Conservation (phyloP, 2,329 filamentous ascomycete genomes). For the Chaetomium sp. region DNA sequence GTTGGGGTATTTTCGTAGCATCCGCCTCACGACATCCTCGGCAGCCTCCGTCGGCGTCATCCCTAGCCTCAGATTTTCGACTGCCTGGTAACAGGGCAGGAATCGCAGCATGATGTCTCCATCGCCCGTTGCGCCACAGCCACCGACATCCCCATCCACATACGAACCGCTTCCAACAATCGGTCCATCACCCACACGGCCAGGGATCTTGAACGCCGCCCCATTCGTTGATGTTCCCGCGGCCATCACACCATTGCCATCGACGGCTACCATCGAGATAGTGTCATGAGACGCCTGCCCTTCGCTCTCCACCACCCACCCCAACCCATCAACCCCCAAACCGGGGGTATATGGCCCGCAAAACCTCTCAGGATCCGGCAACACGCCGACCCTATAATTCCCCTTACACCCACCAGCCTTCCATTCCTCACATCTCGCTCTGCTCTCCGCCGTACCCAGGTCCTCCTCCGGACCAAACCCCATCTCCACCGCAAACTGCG, state of each 20-base stretch:
- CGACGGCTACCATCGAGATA: slow-evolving; percentile 46
- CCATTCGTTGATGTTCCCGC: slow-evolving; percentile 52
- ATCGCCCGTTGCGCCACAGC: slow-evolving; percentile 51
- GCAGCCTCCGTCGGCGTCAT: slow-evolving; percentile 44
- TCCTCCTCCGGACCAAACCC: slow-evolving; percentile 40
- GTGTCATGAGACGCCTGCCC: slow-evolving; percentile 42
- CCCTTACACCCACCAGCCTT: slow-evolving; percentile 38
- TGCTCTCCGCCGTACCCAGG: slow-evolving; percentile 37
- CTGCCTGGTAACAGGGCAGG: slow-evolving; percentile 51
- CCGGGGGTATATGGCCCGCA: slow-evolving; percentile 44
- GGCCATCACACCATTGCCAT: slow-evolving; percentile 40
- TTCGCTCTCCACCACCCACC: not conserved
- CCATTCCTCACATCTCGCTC: slow-evolving; percentile 38
- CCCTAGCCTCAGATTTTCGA: slow-evolving; percentile 45
- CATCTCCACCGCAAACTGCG: slow-evolving; percentile 45
- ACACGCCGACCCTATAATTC: slow-evolving; percentile 44
- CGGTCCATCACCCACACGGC: slow-evolving; percentile 49
- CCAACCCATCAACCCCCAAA: slow-evolving; percentile 15
- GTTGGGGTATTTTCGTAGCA: slow-evolving; percentile 41
- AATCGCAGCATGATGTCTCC: slow-evolving; percentile 54
- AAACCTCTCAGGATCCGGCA: slow-evolving; percentile 34
- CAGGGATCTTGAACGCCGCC: slow-evolving; percentile 47
- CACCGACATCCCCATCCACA: slow-evolving; percentile 47
- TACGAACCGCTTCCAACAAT: slow-evolving; percentile 50
- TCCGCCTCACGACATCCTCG: slow-evolving; percentile 43